phyloP scores from a whole-genome alignment of 768 basidiomycete genomes.

The Leccinum disarticulatum region DNA sequence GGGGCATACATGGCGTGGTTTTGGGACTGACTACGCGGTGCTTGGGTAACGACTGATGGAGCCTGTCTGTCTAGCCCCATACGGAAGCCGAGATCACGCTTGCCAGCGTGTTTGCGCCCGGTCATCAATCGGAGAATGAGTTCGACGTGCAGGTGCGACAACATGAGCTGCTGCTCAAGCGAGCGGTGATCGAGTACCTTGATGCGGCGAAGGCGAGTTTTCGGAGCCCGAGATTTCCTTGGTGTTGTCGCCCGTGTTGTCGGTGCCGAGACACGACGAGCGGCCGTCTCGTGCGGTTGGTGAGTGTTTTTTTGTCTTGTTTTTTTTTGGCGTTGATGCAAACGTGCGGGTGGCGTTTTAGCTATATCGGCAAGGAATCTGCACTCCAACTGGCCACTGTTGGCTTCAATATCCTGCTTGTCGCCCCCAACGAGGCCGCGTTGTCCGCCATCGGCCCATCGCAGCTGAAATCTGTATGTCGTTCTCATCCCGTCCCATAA shows the following conservation, averaged over 20 bases:
- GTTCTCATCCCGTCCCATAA: neutral
- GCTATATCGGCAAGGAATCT: constrained; percentile 91
- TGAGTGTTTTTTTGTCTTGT: constrained; percentile 28
- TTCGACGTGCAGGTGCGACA: constrained; percentile 59
- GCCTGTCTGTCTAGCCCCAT: neutral
- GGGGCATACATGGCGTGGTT: constrained; percentile 67
- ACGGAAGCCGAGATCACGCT: neutral
- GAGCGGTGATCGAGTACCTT: constrained; percentile 64
- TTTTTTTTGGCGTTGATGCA: neutral
- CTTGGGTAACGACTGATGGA: too few relatives aligned
- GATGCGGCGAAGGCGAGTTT: constrained; percentile 66
- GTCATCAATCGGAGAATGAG: constrained; percentile 52
- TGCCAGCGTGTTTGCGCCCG: constrained; percentile 53
- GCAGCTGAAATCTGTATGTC: constrained; percentile 70
- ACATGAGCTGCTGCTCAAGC: constrained; percentile 58
- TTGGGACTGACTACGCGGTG: too few relatives aligned
- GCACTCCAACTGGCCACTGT: constrained; percentile 82
- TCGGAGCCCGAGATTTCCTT: constrained; percentile 79
- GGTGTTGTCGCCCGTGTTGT: constrained; percentile 46
- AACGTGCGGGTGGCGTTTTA: constrained; percentile 21
- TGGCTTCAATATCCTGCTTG: constrained; percentile 86
- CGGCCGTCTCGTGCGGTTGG: constrained; percentile 56
- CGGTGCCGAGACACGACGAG: constrained; percentile 50
- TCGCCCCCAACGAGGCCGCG: constrained; percentile 68
- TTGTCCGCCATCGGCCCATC: constrained; percentile 47